Percentiles rank a stretch among this genome's conserved stretches.
Evolutionary conservation across 768 basidiomycete species (phyloP).

Genomic region (Leccinum disarticulatum): DNA sequence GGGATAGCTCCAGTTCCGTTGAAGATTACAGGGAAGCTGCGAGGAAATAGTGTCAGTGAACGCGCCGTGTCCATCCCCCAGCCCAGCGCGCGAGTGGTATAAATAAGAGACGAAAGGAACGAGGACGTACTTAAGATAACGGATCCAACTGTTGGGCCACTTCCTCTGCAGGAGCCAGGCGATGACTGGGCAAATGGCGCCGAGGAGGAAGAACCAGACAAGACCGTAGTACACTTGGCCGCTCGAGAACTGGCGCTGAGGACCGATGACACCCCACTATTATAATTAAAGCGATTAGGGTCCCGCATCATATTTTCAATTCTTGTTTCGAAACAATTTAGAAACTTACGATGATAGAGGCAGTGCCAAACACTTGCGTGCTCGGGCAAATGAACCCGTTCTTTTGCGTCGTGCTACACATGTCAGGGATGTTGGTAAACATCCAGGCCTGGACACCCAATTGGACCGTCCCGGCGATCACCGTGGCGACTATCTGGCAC

Average conservation of each 20-base stretch:
- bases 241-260: constrained; percentile 66
- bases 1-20: constrained; percentile 61
- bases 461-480: constrained; percentile 65
- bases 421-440: constrained; percentile 41
- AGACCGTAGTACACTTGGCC: constrained; percentile 66
- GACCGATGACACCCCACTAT: constrained; percentile 78
- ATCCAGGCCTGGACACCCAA: constrained; percentile 65
- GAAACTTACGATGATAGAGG: constrained; percentile 48
- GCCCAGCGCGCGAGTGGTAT: too few species aligned
- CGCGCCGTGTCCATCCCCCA: too few species aligned
- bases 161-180: constrained; percentile 53
- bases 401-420: constrained; percentile 28
- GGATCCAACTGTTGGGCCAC: constrained; percentile 64
- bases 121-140: constrained; percentile 59
- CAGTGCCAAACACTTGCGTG: constrained; percentile 50
- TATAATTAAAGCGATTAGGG: not conserved
- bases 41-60: not conserved
- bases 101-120: not conserved
- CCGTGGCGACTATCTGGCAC: constrained; percentile 62
- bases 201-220: constrained; percentile 78
- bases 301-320: constrained; percentile 10
- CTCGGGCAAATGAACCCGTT: constrained; percentile 30
- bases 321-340: not conserved
- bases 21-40: constrained; percentile 52
- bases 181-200: constrained; percentile 58